Evolutionary conservation across 2,329 filamentous ascomycete species (phyloP), one percentile per base, ranked within the genome.

Genomic region (Colletotrichum chlorophyti): DNA sequence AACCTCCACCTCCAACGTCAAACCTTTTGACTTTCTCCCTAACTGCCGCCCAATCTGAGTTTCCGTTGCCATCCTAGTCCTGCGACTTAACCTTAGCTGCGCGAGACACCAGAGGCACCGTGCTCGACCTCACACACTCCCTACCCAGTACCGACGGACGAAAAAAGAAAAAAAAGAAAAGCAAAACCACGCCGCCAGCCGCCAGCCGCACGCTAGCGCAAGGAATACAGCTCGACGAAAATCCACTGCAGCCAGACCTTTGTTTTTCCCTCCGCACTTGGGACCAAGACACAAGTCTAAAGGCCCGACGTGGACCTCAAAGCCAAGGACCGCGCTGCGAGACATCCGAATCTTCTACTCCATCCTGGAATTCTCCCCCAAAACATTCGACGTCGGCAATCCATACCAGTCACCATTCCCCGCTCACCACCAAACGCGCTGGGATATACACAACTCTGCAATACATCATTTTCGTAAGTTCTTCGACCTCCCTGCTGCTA

Each of bases 81-180:
- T 59, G 55, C 55, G 51, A 59, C 55, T 59, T n/a, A n/a, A n/a
- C n/a, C n/a, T 35, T 43, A 55, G 55, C 55, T 49, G 55, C 55
- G 55, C 51, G 55, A 59, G 43, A 40, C 55, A 55, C 31, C 15
- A 43, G 51, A 55, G 32, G 55, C 51, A 59, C 55, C 51, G 55
- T 59, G 55, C 55, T 49, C 55, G n/a, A n/a, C n/a, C n/a, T n/a
- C n/a, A n/a, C n/a, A n/a, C n/a, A n/a, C n/a, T n/a, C n/a, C n/a
- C n/a, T n/a, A n/a, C n/a, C n/a, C n/a, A n/a, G n/a, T 24, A 17
- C 37, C 35, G 32, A 40, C 43, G 40, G 51, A 55, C 55, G 51
- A 49, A 59, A 43, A 55, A n/a, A n/a, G n/a, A n/a, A n/a, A n/a
- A n/a, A n/a, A n/a, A n/a, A n/a, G n/a, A n/a, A n/a, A n/a, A 59